phyloP scores from a whole-genome alignment of 495 filamentous ascomycete genomes.

The Paragyromitra xinjiangensis region DNA sequence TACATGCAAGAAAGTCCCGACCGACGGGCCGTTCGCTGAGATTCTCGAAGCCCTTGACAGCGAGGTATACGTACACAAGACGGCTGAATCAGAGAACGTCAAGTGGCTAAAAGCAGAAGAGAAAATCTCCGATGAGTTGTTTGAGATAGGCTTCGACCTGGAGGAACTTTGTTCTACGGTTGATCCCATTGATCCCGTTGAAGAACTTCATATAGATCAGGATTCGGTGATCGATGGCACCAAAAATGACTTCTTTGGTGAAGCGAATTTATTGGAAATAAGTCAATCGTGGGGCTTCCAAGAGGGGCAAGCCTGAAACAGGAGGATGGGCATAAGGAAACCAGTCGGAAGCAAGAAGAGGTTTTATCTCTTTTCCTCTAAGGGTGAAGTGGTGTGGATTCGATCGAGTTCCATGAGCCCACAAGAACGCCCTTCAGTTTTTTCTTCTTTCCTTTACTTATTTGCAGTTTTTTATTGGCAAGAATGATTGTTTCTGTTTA shows the following conservation, averaged over 20 bases:
- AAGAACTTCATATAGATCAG: neutral
- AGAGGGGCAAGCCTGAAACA: neutral
- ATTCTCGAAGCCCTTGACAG: conserved; percentile 25
- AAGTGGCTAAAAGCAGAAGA: neutral
- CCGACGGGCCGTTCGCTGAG: conserved; percentile 14
- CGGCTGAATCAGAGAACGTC: neutral
- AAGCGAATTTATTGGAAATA: neutral
- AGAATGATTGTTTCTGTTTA: neutral
- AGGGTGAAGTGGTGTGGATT: neutral
- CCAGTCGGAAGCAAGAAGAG: neutral
- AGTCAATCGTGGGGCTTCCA: neutral
- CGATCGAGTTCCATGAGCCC: neutral
- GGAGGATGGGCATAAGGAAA: neutral
- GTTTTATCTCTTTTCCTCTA: neutral
- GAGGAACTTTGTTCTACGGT: neutral
- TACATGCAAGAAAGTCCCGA: conserved; percentile 14
- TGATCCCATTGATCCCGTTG: neutral
- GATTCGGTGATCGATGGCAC: too few relatives aligned
- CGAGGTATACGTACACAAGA: conserved; percentile 7
- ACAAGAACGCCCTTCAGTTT: too few relatives aligned
- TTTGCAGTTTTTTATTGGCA: neutral
- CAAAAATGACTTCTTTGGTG: neutral
- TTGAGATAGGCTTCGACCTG: conserved; percentile 4
- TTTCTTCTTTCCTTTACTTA: too few relatives aligned
- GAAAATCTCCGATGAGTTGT: conserved; percentile 19